Evolutionary conservation across 805 yeast species (phyloP).

Genomic region (Limtongia smithiae): DNA sequence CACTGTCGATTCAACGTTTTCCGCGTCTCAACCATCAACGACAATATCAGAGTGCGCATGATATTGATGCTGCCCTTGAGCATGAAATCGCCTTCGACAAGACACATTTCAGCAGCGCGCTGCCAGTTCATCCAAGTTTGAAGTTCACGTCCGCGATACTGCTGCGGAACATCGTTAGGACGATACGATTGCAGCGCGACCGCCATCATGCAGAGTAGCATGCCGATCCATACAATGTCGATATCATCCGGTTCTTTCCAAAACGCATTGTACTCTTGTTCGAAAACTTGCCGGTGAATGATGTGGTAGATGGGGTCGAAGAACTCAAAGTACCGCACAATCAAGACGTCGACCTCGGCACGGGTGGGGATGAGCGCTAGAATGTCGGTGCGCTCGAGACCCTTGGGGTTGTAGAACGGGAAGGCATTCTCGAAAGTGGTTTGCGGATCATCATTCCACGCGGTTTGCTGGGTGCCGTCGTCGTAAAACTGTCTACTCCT

Average conservation of each 20-base stretch:
- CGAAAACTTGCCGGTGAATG: slow-evolving; percentile 35
- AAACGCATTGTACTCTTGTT: slow-evolving; percentile 31
- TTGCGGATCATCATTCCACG: not conserved
- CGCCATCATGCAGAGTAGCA: slow-evolving; percentile 33
- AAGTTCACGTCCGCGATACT: slow-evolving; percentile 22
- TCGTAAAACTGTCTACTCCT: slow-evolving; percentile 6
- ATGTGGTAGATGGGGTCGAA: slow-evolving; percentile 34
- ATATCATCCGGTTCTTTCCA: slow-evolving; percentile 33
- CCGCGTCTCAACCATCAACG: slow-evolving; percentile 34
- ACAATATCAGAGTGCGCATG: slow-evolving; percentile 33
- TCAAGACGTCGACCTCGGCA: slow-evolving; percentile 29
- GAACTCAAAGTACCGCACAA: slow-evolving; percentile 33
- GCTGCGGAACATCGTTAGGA: slow-evolving; percentile 29
- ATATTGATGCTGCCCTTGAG: slow-evolving; percentile 35
- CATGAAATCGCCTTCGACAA: slow-evolving; percentile 34
- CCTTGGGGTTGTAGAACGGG: slow-evolving; percentile 20
- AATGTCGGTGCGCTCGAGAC: slow-evolving; percentile 26
- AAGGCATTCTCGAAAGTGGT: slow-evolving; percentile 7
- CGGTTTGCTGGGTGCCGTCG: not conserved
- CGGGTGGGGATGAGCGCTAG: slow-evolving; percentile 32
- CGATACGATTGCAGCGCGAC: slow-evolving; percentile 33
- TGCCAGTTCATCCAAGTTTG: slow-evolving; percentile 33
- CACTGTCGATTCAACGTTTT: slow-evolving; percentile 23
- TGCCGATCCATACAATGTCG: slow-evolving; percentile 35
- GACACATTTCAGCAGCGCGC: slow-evolving; percentile 34